Conservation (phyloP, 2,329 filamentous ascomycete genomes). For the Polytolypa hystricis region DNA sequence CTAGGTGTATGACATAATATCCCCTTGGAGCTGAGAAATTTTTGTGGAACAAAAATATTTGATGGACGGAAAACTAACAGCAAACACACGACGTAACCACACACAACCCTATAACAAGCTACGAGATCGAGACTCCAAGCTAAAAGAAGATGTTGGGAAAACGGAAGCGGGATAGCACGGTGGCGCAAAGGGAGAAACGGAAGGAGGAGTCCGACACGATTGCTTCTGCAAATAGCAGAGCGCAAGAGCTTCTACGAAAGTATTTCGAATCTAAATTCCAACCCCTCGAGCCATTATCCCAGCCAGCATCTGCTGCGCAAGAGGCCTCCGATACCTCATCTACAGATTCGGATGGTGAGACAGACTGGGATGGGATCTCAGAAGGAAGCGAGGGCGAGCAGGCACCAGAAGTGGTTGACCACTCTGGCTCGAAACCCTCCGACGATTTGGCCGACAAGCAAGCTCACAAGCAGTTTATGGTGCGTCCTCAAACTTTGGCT, state of each 20-base stretch:
- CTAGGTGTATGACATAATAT: too few species aligned
- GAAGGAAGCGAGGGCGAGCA: slow-evolving; percentile 16
- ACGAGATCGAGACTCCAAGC: too few species aligned
- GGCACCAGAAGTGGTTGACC: slow-evolving; percentile 51
- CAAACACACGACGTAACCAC: too few species aligned
- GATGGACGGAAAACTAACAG: too few species aligned
- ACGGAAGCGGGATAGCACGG: slow-evolving; percentile 35
- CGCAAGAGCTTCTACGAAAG: slow-evolving; percentile 65
- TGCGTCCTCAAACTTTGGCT: slow-evolving; percentile 21
- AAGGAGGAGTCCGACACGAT: slow-evolving; percentile 15
- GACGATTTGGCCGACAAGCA: slow-evolving; percentile 48
- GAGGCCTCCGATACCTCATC: slow-evolving; percentile 6
- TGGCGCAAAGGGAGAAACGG: slow-evolving; percentile 17
- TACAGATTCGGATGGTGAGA: slow-evolving; percentile 11
- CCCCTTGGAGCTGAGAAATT: too few species aligned
- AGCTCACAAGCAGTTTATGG: slow-evolving; percentile 73
- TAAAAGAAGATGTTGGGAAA: slow-evolving; percentile 37
- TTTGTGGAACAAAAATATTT: too few species aligned
- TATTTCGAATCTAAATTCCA: slow-evolving; percentile 85
- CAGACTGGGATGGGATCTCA: slow-evolving; percentile 55
- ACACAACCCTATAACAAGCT: too few species aligned
- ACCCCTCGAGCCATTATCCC: slow-evolving; percentile 45
- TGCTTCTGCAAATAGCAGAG: slow-evolving; percentile 36
- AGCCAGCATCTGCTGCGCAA: slow-evolving; percentile 8
- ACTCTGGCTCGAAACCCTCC: slow-evolving; percentile 38